Conservation (phyloP, 2,329 filamentous ascomycete species). For the Fusarium sp. region DNA sequence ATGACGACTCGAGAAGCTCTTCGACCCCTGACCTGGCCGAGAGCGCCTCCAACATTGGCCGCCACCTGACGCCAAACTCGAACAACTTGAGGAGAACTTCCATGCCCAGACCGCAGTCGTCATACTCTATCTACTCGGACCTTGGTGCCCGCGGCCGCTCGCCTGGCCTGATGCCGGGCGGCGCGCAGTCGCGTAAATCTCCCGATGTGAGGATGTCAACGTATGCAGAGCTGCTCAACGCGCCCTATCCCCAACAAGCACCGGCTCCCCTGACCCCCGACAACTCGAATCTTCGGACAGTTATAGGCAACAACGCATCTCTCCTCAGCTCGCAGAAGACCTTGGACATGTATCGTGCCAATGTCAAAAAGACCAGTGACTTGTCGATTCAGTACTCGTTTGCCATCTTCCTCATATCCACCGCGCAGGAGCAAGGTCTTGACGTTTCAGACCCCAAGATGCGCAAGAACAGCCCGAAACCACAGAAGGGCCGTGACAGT, state of each 20-base stretch:
- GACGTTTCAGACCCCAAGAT: conserved; percentile 64
- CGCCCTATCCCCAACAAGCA: conserved; percentile 85
- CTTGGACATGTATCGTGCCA: conserved; percentile 96
- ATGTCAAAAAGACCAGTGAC: conserved; percentile 97
- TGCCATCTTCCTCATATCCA: conserved; percentile 92
- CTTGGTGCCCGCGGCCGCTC: conserved; percentile 75
- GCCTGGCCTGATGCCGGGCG: conserved; percentile 62
- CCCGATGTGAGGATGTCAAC: conserved; percentile 69
- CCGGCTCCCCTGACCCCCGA: conserved; percentile 79
- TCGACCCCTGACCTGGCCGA: conserved; percentile 70
- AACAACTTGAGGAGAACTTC: conserved; percentile 70
- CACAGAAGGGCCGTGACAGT: conserved; percentile 63
- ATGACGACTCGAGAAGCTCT: conserved; percentile 60
- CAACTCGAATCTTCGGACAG: conserved; percentile 84
- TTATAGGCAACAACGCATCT: conserved; percentile 91
- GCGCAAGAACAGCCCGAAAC: conserved; percentile 64
- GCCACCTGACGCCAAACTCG: conserved; percentile 74
- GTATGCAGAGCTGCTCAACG: conserved; percentile 74
- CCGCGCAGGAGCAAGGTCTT: conserved; percentile 83
- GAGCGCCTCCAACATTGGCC: conserved; percentile 66
- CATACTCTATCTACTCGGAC: conserved; percentile 84
- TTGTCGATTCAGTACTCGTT: conserved; percentile 95
- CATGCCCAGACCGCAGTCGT: conserved; percentile 79
- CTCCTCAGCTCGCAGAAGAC: conserved; percentile 93
- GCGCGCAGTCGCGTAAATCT: conserved; percentile 69